Evolutionary conservation across 1,284 basidiomycete species (phyloP).

Genomic region (Grifola frondosa): DNA sequence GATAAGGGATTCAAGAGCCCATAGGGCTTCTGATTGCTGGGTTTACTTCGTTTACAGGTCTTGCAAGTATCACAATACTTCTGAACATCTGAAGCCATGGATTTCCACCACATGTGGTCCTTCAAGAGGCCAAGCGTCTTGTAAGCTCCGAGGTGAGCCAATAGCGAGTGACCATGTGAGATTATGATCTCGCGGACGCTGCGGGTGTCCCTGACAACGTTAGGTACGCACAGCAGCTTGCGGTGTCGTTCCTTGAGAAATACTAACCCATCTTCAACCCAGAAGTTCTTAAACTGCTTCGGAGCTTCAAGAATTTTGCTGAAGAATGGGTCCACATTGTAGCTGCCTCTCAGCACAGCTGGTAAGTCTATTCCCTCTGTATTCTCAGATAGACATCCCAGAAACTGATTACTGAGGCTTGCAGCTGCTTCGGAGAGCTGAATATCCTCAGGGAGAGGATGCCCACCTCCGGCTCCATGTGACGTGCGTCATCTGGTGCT

Average conservation of each 20-base stretch:
- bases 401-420: slow-evolving; percentile 48
- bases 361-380: not conserved
- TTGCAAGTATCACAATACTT: slow-evolving; percentile 23
- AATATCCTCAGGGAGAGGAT: slow-evolving; percentile 42
- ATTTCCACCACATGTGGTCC: slow-evolving; percentile 30
- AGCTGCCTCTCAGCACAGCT: not conserved
- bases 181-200: slow-evolving; percentile 25
- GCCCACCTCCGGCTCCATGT: too few species aligned
- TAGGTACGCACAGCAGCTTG: slow-evolving; percentile 15
- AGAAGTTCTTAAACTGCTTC: slow-evolving; percentile 1
- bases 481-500: too few species aligned
- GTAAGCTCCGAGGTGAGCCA: slow-evolving; percentile 25
- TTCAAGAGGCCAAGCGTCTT: slow-evolving; percentile 26
- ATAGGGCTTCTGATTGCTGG: not conserved
- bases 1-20: slow-evolving; percentile 9
- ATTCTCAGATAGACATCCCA: not conserved
- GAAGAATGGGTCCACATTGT: not conserved
- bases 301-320: not conserved
- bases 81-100: slow-evolving; percentile 18
- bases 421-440: slow-evolving; percentile 38
- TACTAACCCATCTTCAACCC: not conserved
- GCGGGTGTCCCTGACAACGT: slow-evolving; percentile 14
- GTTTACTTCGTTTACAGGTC: slow-evolving; percentile 18
- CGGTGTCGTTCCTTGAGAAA: not conserved
- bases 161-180: slow-evolving; percentile 24